phyloP scores from a whole-genome alignment of 1,139 yeast genomes.

The Hyphopichia fennica region DNA sequence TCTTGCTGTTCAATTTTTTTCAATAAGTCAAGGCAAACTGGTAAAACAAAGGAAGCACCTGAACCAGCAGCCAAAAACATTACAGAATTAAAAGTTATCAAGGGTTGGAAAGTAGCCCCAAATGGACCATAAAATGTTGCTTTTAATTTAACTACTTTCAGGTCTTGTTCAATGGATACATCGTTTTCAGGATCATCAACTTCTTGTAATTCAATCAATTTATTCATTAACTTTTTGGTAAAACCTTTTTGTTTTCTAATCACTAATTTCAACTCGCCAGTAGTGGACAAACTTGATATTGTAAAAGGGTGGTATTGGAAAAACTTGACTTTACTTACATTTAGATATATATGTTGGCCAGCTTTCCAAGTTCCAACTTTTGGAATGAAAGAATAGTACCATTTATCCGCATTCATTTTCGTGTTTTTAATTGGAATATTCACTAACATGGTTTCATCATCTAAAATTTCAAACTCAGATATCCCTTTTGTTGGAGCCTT shows the following conservation, averaged over 20 bases:
- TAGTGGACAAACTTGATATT: constrained; percentile 36
- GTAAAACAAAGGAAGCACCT: constrained; percentile 48
- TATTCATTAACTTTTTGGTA: constrained; percentile 35
- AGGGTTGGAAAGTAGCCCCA: constrained; percentile 43
- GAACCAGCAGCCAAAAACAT: constrained; percentile 46
- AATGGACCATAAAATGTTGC: constrained; percentile 45
- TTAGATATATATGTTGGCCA: constrained; percentile 47
- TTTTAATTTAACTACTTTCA: constrained; percentile 21
- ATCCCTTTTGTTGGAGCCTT: constrained; percentile 41
- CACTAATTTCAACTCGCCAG: constrained; percentile 39
- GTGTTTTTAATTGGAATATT: constrained; percentile 32
- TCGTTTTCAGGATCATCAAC: constrained; percentile 10
- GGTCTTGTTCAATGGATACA: neutral
- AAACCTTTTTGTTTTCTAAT: constrained; percentile 45
- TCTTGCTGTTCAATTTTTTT: constrained; percentile 23
- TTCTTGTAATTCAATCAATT: constrained; percentile 19
- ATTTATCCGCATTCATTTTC: constrained; percentile 16
- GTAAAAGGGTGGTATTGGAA: constrained; percentile 52
- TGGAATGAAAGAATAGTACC: constrained; percentile 37
- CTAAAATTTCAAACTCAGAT: constrained; percentile 40
- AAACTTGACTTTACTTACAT: constrained; percentile 35
- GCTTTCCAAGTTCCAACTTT: constrained; percentile 45
- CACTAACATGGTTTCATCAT: constrained; percentile 41
- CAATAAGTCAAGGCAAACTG: constrained; percentile 42
- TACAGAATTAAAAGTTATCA: constrained; percentile 41